A percentile compares a stretch with the other conserved stretches of the same genome.
Conservation (phyloP, 1,284 basidiomycete species). For the Heterobasidion occidentale region DNA sequence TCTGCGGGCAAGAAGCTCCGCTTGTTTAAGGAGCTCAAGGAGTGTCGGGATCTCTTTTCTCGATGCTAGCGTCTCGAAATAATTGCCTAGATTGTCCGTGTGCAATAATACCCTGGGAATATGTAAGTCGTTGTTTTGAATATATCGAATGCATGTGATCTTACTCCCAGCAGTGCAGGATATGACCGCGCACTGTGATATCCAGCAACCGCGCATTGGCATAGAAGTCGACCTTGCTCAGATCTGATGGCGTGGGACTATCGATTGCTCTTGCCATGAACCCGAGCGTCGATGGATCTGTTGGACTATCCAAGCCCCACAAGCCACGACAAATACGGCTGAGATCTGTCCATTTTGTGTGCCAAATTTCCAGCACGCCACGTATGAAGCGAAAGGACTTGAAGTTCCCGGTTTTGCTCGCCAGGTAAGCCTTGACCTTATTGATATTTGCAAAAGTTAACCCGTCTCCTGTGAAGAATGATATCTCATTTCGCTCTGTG, state of each 20-base stretch:
- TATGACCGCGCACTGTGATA: background rate
- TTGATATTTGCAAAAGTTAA: slow-evolving; percentile 9
- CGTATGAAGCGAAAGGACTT: slow-evolving; percentile 6
- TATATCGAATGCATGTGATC: too few species aligned
- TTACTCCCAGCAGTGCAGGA: background rate
- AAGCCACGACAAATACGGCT: slow-evolving; percentile 1
- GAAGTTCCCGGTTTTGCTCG: background rate
- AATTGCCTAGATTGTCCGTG: too few species aligned
- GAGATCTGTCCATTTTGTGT: slow-evolving; percentile 13
- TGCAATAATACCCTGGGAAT: too few species aligned
- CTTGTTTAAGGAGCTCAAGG: too few species aligned
- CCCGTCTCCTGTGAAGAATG: slow-evolving; percentile 10
- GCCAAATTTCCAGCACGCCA: slow-evolving; percentile 11
- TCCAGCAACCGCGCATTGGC: background rate
- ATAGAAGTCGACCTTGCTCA: slow-evolving; percentile 9
- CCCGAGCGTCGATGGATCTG: slow-evolving; percentile 9
- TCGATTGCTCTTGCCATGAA: slow-evolving; percentile 5
- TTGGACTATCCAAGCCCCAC: background rate
- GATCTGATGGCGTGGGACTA: slow-evolving; percentile 2
- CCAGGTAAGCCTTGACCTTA: slow-evolving; percentile 4
- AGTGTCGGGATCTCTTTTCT: too few species aligned
- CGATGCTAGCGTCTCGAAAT: too few species aligned
- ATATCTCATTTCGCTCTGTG: background rate
- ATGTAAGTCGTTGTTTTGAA: too few species aligned
- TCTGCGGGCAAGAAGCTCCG: too few species aligned